These are phyloP conservation scores for Acrocalymma vagum DNA, from an alignment of 2,329 filamentous ascomycete species.

Conservation along the genomic window DNA sequence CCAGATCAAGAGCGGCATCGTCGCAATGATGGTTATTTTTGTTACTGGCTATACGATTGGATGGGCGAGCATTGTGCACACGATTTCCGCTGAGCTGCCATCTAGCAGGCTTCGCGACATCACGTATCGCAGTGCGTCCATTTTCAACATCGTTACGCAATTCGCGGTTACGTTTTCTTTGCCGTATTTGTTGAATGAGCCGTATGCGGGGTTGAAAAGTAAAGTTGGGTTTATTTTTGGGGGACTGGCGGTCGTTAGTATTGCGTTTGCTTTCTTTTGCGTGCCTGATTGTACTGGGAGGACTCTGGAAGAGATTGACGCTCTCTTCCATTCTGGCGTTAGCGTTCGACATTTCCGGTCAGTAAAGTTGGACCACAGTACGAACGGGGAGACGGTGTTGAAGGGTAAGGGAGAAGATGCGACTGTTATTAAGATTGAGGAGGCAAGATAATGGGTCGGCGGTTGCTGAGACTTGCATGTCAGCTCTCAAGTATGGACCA, in stretches of 20 bases:
- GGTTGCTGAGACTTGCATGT: too few species aligned
- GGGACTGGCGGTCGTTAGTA: slow-evolving; percentile 23
- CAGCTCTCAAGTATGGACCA: too few species aligned
- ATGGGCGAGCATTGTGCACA: slow-evolving; percentile 9
- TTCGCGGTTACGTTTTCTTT: slow-evolving; percentile 46
- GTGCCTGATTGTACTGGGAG: slow-evolving; percentile 21
- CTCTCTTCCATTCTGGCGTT: slow-evolving; percentile 9
- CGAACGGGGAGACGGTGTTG: not conserved
- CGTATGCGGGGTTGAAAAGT: slow-evolving; percentile 46
- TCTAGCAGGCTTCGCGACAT: slow-evolving; percentile 10
- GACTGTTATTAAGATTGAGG: too few species aligned
- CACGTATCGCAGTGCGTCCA: slow-evolving; percentile 6
- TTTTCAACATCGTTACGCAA: slow-evolving; percentile 12
- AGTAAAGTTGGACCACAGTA: not conserved
- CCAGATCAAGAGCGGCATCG: slow-evolving; percentile 7
- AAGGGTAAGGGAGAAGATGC: not conserved
- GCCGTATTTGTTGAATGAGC: slow-evolving; percentile 48
- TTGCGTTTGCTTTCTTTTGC: slow-evolving; percentile 22
- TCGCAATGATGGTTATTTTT: slow-evolving; percentile 10
- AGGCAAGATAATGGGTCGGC: too few species aligned
- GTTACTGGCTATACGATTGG: slow-evolving; percentile 6
- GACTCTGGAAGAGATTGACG: slow-evolving; percentile 31
- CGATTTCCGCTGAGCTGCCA: slow-evolving; percentile 10
- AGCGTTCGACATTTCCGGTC: slow-evolving; percentile 8
- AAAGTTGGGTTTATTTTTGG: slow-evolving; percentile 54